phyloP scores from a whole-genome alignment of 306 rosid genomes.

The Cucumis melo region DNA sequence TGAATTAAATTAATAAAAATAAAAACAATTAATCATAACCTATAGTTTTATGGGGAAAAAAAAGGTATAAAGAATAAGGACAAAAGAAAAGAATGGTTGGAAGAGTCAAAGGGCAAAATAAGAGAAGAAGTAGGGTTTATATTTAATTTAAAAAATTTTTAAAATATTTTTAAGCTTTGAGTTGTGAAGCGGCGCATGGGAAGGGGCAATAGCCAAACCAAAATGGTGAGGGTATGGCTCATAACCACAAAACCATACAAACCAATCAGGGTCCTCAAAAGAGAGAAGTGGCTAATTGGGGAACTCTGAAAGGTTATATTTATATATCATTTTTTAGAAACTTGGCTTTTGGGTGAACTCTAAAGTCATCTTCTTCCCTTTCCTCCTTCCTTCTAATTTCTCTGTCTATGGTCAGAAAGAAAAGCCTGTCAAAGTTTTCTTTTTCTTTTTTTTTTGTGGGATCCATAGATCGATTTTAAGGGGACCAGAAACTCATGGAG shows the following conservation, averaged over 20 bases:
- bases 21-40: not conserved
- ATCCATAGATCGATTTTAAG: slow-evolving; percentile 8
- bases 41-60: not conserved
- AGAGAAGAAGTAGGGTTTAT: not conserved
- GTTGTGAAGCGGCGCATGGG: slow-evolving; percentile 60
- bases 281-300: not conserved
- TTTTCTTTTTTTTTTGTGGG: not conserved
- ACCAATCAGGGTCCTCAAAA: slow-evolving; percentile 10
- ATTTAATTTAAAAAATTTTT: too few relatives aligned
- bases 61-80: not conserved
- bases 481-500: not conserved
- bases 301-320: slow-evolving; percentile 15
- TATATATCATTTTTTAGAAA: not conserved
- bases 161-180: too few relatives aligned
- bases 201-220: slow-evolving; percentile 31
- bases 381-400: not conserved
- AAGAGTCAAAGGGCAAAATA: not conserved
- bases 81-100: not conserved
- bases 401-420: slow-evolving; percentile 8
- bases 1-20: not conserved
- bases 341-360: slow-evolving; percentile 40
- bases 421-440: slow-evolving; percentile 11
- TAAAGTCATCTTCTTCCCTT: slow-evolving; percentile 25
- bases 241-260: slow-evolving; percentile 7
- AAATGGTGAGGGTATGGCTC: slow-evolving; percentile 9